These are phyloP conservation scores for Ceratocystis destructans DNA, from an alignment of 2,329 filamentous ascomycete species.

Conservation along the genomic window DNA sequence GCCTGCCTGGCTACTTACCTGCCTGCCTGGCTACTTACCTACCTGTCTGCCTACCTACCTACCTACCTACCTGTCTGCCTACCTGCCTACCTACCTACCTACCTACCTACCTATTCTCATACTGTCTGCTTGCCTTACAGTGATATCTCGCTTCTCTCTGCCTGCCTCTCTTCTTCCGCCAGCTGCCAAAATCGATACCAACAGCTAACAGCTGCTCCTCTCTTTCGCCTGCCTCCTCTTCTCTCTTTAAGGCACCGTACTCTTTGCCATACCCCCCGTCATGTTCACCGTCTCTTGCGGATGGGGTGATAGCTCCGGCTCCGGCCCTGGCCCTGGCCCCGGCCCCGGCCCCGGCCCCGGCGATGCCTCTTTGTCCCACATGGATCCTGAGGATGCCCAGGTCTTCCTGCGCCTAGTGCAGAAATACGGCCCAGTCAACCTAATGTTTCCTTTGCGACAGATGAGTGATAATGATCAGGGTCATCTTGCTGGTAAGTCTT, in stretches of 20 bases:
- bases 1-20: no score
- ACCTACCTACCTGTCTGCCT: no score
- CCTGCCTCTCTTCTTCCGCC: neutral
- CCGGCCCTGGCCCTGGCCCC: neutral
- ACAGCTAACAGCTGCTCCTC: neutral
- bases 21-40: no score
- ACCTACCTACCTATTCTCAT: no score
- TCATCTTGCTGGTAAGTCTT: conserved; percentile 9
- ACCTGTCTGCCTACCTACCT: no score
- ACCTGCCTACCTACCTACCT: no score
- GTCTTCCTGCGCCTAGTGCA: conserved; percentile 17
- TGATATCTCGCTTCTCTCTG: neutral
- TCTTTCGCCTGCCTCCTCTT: neutral
- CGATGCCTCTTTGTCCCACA: conserved; percentile 3
- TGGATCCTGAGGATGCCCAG: conserved; percentile 19
- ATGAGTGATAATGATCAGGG: conserved; percentile 17
- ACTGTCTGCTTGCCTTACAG: no score
- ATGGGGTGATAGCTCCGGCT: conserved; percentile 19
- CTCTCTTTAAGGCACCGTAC: no score
- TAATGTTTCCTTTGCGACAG: conserved; percentile 20
- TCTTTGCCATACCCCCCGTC: neutral
- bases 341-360: neutral
- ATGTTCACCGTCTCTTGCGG: conserved; percentile 19
- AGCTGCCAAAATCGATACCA: neutral
- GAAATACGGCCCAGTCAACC: conserved; percentile 20